A percentile compares a stretch with the other conserved stretches of the same genome.
These are phyloP conservation scores for Alternaria metachromatica DNA, from an alignment of 2,329 filamentous ascomycete genomes.

Conservation along the genomic window DNA sequence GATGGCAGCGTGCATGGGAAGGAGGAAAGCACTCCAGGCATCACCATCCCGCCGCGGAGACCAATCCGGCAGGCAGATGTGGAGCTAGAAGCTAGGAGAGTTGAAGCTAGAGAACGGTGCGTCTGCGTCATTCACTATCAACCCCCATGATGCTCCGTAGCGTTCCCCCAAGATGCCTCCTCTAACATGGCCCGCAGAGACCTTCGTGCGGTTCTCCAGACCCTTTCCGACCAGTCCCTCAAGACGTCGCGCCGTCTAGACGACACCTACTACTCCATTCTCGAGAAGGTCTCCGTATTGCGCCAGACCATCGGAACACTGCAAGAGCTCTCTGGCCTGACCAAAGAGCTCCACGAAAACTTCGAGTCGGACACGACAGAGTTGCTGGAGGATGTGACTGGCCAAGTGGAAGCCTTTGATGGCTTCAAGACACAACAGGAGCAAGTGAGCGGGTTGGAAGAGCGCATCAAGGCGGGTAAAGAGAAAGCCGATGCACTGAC, in stretches of 20 bases:
- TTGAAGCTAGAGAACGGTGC: constrained; percentile 49
- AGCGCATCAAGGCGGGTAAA: constrained; percentile 66
- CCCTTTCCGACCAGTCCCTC: constrained; percentile 66
- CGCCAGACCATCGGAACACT: constrained; percentile 70
- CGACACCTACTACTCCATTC: constrained; percentile 74
- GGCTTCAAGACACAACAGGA: constrained; percentile 70
- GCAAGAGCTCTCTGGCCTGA: constrained; percentile 69
- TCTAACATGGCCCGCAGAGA: constrained; percentile 42
- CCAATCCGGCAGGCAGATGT: constrained; percentile 51
- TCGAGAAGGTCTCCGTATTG: constrained; percentile 71
- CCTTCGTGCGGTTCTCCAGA: constrained; percentile 49
- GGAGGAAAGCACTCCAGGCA: constrained; percentile 13
- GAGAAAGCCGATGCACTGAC: constrained; percentile 66
- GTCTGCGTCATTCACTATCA: constrained; percentile 11
- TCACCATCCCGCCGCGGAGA: constrained; percentile 26
- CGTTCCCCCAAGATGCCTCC: not conserved
- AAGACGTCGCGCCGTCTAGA: constrained; percentile 71
- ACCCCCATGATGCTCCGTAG: not conserved
- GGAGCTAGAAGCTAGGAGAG: constrained; percentile 42
- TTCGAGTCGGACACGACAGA: constrained; percentile 68
- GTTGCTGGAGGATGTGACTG: constrained; percentile 65
- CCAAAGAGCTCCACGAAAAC: constrained; percentile 62
- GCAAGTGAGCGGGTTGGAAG: constrained; percentile 67
- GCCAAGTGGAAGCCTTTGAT: constrained; percentile 66
- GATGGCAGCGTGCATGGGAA: constrained; percentile 14